These are phyloP conservation scores for Phytophthora melonis DNA, from an alignment of 352 stramenopile genomes.

Conservation along the genomic window DNA sequence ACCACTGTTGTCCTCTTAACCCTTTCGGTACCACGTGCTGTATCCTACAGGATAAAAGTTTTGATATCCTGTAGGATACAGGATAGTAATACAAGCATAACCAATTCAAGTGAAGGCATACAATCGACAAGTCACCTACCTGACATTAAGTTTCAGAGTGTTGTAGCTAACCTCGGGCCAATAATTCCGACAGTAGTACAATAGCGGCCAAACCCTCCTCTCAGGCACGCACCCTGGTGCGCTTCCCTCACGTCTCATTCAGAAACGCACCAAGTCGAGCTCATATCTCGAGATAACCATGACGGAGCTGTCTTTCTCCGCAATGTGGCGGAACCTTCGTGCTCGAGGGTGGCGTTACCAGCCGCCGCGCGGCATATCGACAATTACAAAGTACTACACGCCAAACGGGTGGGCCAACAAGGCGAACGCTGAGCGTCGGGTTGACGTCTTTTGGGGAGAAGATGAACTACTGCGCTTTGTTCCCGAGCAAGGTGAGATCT, in stretches of 20 bases:
- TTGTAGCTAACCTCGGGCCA: background rate
- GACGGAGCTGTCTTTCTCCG: background rate
- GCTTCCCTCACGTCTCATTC: background rate
- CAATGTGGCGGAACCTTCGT: background rate
- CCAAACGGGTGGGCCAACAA: background rate
- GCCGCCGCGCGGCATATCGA: background rate
- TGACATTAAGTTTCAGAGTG: background rate
- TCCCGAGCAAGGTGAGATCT: background rate
- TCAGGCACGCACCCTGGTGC: background rate
- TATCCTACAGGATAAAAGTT: background rate
- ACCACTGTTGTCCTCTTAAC: background rate
- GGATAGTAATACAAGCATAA: background rate
- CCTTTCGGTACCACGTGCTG: background rate
- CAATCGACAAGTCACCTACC: background rate
- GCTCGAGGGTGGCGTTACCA: background rate
- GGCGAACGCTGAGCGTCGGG: background rate
- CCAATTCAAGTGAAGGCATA: background rate
- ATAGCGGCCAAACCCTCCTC: background rate
- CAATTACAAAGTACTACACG: background rate
- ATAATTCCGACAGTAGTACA: background rate
- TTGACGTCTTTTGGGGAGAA: background rate
- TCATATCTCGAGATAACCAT: background rate
- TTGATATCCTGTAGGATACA: background rate
- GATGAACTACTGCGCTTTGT: background rate
- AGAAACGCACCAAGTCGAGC: background rate